phyloP scores from a whole-genome alignment of 306 rosid genomes.

The Carpinus viminea region DNA sequence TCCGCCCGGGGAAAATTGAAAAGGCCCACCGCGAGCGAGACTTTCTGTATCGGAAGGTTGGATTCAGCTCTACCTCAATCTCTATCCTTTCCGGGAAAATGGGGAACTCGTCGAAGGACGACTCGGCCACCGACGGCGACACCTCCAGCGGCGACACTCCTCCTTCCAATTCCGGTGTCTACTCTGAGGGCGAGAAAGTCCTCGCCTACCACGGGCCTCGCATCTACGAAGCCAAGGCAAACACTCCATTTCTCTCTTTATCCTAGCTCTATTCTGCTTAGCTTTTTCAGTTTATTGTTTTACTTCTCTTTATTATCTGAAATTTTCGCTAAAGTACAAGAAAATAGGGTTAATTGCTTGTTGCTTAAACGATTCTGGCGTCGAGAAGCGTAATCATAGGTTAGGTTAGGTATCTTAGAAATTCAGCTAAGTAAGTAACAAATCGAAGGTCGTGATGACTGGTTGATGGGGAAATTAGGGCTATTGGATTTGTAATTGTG shows the following conservation, averaged over 20 bases:
- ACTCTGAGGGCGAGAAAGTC: conserved; percentile 79
- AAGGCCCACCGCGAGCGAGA: background rate
- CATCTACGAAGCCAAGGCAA: conserved; percentile 93
- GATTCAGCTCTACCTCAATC: background rate
- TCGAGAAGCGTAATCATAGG: background rate
- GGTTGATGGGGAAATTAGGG: conserved; percentile 7
- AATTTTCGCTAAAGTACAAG: conserved; percentile 8
- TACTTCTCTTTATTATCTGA: conserved; percentile 1
- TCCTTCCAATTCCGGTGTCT: conserved; percentile 51
- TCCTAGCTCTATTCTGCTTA: background rate
- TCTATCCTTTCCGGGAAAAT: conserved; percentile 21
- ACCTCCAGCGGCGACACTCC: conserved; percentile 63
- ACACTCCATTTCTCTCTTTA: conserved; percentile 7
- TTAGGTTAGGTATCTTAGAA: conserved; percentile 5
- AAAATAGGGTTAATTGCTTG: conserved; percentile 12
- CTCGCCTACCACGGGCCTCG: conserved; percentile 91
- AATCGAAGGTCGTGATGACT: background rate
- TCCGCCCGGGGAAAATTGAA: too few species aligned
- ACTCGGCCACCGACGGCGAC: conserved; percentile 67
- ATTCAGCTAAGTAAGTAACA: background rate
- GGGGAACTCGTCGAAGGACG: conserved; percentile 78
- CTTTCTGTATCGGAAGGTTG: background rate
- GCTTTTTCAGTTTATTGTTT: conserved; percentile 4
- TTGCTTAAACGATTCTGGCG: conserved; percentile 33
- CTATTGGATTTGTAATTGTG: background rate